A percentile compares a stretch with the other conserved stretches of the same genome.
phyloP scores from a whole-genome alignment of 805 yeast genomes.

The Yamadazyma phyllophila region DNA sequence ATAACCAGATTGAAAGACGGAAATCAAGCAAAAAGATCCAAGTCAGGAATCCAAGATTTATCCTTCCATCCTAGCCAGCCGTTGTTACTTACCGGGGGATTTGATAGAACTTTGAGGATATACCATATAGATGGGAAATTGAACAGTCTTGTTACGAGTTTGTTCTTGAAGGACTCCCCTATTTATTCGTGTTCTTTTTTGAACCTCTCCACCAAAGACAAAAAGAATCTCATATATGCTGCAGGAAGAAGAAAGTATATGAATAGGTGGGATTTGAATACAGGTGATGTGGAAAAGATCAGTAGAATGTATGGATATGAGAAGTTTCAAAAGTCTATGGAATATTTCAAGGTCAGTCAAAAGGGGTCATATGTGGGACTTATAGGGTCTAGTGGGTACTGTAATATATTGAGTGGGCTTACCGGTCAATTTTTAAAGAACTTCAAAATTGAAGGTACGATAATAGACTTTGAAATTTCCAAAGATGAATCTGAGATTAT shows the following conservation, averaged over 20 bases:
- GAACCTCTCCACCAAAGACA: slow-evolving; percentile 18
- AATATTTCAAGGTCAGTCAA: slow-evolving; percentile 74
- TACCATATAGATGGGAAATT: slow-evolving; percentile 87
- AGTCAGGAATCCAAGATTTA: slow-evolving; percentile 79
- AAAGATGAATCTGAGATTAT: slow-evolving; percentile 43
- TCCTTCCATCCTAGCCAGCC: slow-evolving; percentile 87
- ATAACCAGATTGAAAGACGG: slow-evolving; percentile 87
- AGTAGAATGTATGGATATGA: slow-evolving; percentile 92
- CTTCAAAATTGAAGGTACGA: slow-evolving; percentile 83
- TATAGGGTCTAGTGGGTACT: slow-evolving; percentile 87
- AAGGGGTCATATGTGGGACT: slow-evolving; percentile 72
- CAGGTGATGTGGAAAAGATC: slow-evolving; percentile 77
- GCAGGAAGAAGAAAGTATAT: slow-evolving; percentile 91
- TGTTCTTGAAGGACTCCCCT: slow-evolving; percentile 77
- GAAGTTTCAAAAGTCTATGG: slow-evolving; percentile 79
- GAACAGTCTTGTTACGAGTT: slow-evolving; percentile 78
- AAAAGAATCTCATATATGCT: slow-evolving; percentile 58
- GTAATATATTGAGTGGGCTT: slow-evolving; percentile 70
- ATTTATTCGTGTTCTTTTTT: slow-evolving; percentile 73
- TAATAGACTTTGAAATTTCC: slow-evolving; percentile 77
- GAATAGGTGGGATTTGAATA: slow-evolving; percentile 83
- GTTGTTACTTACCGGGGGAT: slow-evolving; percentile 84
- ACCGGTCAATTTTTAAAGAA: slow-evolving; percentile 88
- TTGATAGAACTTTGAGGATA: slow-evolving; percentile 81
- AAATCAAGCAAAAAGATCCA: slow-evolving; percentile 63